Base-by-base conservation (phyloP, 2,329 filamentous ascomycete genomes). In the Aspergillus sergii region DNA sequence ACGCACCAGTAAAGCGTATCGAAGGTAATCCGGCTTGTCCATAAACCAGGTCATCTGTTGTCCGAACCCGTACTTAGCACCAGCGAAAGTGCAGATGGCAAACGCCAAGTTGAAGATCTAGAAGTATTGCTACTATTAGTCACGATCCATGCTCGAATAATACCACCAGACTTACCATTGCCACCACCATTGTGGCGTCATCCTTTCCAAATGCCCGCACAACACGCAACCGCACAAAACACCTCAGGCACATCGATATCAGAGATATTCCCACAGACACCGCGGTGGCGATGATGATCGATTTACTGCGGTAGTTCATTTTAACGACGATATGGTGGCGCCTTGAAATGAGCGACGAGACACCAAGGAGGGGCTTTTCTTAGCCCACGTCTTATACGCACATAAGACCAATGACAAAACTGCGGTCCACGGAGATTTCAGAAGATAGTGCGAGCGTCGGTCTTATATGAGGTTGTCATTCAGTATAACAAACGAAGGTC, bases 181-280 rank as follows among this genome's bases (percentile, higher is more conserved):
- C 51, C n/a, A 55, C 51, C 9, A 55, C 51, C 51, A 55, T 55
- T 55, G 51, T 55, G 14, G 32, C 51, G 39, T 55, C 51, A 39
- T 55, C 51, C 3, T n/a, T 32, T 21, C 51, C 51, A 14, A 55
- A 55, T 6, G 51, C 51, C 23, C 51, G 51, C n/a, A 55, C 51
- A 55, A 55, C 12, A 39, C 51, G 51, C 12, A 55, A 55, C 16
- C 51, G 51, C 34, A 55, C 51, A 55, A 55, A 55, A 34, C 51
- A 55, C 34, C 51, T 55, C 51, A 55, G 32, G 32, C 32, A 55
- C 51, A 55, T 55, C 8, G 51, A 55, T 55, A 55, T 28, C 2
- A 26, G 4, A 36, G 51, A 55, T 14, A 55, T 55, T 14, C 32
- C 51, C 51, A 55, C n/a, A 11, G 51, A 55, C 51, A 55, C 51